These are phyloP conservation scores for Volvox reticuliferus DNA, from an alignment of 139 green algal genomes.

Conservation along the genomic window DNA sequence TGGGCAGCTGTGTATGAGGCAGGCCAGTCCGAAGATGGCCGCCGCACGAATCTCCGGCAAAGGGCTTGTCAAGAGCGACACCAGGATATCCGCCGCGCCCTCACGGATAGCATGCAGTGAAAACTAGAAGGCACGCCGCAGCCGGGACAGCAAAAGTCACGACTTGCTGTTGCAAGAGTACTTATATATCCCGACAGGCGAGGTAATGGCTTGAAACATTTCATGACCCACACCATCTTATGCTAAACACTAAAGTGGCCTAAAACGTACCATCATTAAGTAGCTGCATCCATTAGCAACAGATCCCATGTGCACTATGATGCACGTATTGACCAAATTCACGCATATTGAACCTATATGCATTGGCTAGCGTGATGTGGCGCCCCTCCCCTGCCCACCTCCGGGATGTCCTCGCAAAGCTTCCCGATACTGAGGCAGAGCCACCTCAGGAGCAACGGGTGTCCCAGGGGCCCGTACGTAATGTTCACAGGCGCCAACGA, in stretches of 20 bases:
- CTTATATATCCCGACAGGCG: no score
- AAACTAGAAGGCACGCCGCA: conserved; percentile 44
- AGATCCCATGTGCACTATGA: no score
- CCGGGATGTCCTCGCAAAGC: conserved; percentile 79
- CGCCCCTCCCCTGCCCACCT: conserved; percentile 47
- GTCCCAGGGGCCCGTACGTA: conserved; percentile 45
- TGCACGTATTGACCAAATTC: no score
- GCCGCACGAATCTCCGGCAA: conserved; percentile 89
- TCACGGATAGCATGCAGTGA: conserved; percentile 68
- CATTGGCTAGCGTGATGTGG: no score
- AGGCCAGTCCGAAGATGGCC: conserved; percentile 87
- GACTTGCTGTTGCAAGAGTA: no score
- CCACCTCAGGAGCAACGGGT: conserved; percentile 91
- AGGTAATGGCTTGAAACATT: no score
- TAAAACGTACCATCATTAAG: no score
- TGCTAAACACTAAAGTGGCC: no score
- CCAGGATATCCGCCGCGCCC: conserved; percentile 67
- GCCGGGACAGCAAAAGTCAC: no score
- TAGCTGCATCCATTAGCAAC: no score
- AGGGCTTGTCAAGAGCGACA: conserved; percentile 68
- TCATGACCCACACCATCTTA: no score
- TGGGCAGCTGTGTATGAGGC: conserved; percentile 75
- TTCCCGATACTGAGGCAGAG: conserved; percentile 93
- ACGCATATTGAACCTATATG: no score
- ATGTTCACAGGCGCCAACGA: conserved; percentile 57